phyloP scores from a whole-genome alignment of 83 land plant species.

The Picea mariana region DNA sequence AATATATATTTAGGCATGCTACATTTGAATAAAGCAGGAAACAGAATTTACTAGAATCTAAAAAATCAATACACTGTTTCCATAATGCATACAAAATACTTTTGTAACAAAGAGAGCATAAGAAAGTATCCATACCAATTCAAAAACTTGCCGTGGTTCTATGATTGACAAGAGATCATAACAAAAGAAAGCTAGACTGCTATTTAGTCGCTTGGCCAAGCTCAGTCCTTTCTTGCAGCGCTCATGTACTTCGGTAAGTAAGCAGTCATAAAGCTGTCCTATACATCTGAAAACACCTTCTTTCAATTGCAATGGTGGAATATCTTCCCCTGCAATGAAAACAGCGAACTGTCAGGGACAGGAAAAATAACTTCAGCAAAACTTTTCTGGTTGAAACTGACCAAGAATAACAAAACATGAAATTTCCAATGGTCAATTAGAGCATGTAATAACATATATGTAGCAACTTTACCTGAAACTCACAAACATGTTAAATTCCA shows the following conservation, averaged over 20 bases:
- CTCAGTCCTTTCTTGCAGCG: slow-evolving; percentile 95
- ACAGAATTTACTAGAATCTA: not conserved
- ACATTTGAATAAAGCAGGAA: too few species aligned
- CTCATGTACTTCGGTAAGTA: slow-evolving; percentile 97
- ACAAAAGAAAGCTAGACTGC: slow-evolving; percentile 95
- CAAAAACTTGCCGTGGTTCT: slow-evolving; percentile 99
- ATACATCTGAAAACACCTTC: slow-evolving; percentile 95
- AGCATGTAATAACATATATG: too few species aligned
- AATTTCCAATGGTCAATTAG: not conserved
- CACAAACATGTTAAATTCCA: too few species aligned
- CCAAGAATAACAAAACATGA: not conserved
- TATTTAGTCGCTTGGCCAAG: slow-evolving; percentile 88
- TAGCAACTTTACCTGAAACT: too few species aligned
- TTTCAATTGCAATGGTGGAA: slow-evolving; percentile 94
- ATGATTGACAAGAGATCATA: slow-evolving; percentile 91
- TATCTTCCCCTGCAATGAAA: slow-evolving; percentile 76
- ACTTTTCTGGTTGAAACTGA: not conserved
- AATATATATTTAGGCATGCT: too few species aligned
- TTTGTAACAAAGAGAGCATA: not conserved
- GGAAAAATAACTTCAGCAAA: not conserved
- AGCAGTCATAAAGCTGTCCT: slow-evolving; percentile 93
- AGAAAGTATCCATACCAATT: slow-evolving; percentile 65
- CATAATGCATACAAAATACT: not conserved
- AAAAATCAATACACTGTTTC: not conserved
- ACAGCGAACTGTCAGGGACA: not conserved